phyloP scores from a whole-genome alignment of 257 asterid species.

The Lycium barbarum region DNA sequence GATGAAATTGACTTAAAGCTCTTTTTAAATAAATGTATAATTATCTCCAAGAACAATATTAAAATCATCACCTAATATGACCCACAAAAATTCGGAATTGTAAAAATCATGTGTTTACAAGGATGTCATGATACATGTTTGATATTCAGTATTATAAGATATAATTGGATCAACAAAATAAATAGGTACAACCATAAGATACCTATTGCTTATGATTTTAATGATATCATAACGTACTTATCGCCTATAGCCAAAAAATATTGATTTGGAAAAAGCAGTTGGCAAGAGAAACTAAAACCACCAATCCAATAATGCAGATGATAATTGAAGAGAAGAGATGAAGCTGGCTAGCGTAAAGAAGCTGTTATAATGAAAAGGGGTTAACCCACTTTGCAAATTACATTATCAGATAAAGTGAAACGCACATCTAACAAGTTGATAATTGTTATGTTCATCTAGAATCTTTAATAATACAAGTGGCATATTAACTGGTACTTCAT shows the following conservation, averaged over 20 bases:
- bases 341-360: background rate
- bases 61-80: background rate
- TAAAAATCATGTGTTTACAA: background rate
- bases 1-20: background rate
- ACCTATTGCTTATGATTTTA: background rate
- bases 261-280: background rate
- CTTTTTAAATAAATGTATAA: background rate
- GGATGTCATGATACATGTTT: background rate
- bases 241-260: background rate
- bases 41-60: background rate
- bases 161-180: background rate
- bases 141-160: background rate
- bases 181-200: conserved; percentile 6
- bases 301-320: background rate
- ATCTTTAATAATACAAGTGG: background rate
- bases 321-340: conserved; percentile 8
- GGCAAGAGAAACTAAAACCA: background rate
- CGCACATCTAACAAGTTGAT: background rate
- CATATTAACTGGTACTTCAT: background rate
- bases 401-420: background rate
- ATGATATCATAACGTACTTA: background rate
- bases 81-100: background rate
- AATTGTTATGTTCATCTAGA: background rate
- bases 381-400: background rate
- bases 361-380: background rate